phyloP scores from a whole-genome alignment of 2,329 filamentous ascomycete genomes.

The Curvularia lunata region DNA sequence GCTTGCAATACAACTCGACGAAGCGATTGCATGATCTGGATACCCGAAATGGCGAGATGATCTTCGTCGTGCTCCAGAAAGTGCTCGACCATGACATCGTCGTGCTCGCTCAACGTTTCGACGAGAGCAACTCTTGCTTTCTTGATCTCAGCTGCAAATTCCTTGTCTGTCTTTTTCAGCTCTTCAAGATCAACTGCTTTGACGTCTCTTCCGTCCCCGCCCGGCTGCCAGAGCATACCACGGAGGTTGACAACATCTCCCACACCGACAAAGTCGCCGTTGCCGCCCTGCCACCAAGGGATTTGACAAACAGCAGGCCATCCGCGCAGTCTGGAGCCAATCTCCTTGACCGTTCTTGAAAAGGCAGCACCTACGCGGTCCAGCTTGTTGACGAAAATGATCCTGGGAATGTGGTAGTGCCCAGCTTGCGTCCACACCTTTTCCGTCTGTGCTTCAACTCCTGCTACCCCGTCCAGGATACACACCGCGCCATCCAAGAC shows the following conservation, averaged over 20 bases:
- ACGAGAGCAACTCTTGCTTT: constrained; percentile 78
- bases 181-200: constrained; percentile 63
- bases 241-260: constrained; percentile 80
- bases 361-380: constrained; percentile 84
- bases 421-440: constrained; percentile 93
- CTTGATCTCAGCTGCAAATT: constrained; percentile 70
- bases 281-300: constrained; percentile 82
- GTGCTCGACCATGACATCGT: constrained; percentile 82
- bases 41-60: constrained; percentile 68
- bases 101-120: constrained; percentile 85
- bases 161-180: constrained; percentile 57
- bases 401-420: constrained; percentile 80
- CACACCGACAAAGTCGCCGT: constrained; percentile 79
- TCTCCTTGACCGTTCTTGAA: constrained; percentile 81
- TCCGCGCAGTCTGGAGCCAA: constrained; percentile 76
- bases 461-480: constrained; percentile 88
- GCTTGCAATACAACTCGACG: constrained; percentile 72
- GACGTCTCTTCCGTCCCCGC: constrained; percentile 68
- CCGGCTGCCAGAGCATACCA: constrained; percentile 74
- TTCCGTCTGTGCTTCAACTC: constrained; percentile 96
- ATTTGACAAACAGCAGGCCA: constrained; percentile 95
- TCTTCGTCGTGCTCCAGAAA: constrained; percentile 82
- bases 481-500: constrained; percentile 91
- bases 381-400: constrained; percentile 84
- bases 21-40: constrained; percentile 74